These are phyloP conservation scores for Dactylorhiza incarnata DNA, from an alignment of 106 monocot genomes.

Conservation along the genomic window DNA sequence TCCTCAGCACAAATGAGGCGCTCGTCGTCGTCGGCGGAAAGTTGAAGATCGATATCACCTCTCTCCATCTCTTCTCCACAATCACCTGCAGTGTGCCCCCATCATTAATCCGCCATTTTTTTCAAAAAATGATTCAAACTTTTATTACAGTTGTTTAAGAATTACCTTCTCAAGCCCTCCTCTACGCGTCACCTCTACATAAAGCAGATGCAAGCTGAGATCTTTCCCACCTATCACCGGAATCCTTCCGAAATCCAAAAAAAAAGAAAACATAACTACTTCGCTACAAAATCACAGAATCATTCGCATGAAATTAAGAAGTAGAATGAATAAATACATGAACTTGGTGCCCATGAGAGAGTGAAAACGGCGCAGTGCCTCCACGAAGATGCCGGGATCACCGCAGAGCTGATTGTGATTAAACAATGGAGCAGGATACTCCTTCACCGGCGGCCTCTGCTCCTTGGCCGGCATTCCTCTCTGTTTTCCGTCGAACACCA, in stretches of 20 bases:
- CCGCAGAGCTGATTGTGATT: slow-evolving; percentile 45
- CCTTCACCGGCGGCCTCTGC: slow-evolving; percentile 9
- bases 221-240: slow-evolving; percentile 91
- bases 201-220: slow-evolving; percentile 61
- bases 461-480: not conserved
- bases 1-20: slow-evolving; percentile 81
- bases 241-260: slow-evolving; percentile 27
- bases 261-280: slow-evolving; percentile 1
- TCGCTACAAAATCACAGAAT: not conserved
- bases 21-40: slow-evolving; percentile 86
- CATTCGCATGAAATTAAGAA: not conserved
- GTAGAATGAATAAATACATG: slow-evolving; percentile 29
- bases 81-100: slow-evolving; percentile 56
- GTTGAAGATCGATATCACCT: slow-evolving; percentile 60
- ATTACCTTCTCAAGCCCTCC: slow-evolving; percentile 78
- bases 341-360: slow-evolving; percentile 61
- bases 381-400: slow-evolving; percentile 37
- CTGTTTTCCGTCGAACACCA: not conserved
- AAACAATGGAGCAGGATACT: slow-evolving; percentile 50
- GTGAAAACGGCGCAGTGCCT: slow-evolving; percentile 56
- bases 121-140: too few species aligned
- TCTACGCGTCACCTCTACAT: slow-evolving; percentile 60
- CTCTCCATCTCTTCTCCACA: slow-evolving; percentile 67
- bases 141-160: not conserved
- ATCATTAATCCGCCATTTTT: not conserved